These are phyloP conservation scores for Phytopythium chamaehyphon DNA, from an alignment of 352 stramenopile genomes.

Conservation along the genomic window DNA sequence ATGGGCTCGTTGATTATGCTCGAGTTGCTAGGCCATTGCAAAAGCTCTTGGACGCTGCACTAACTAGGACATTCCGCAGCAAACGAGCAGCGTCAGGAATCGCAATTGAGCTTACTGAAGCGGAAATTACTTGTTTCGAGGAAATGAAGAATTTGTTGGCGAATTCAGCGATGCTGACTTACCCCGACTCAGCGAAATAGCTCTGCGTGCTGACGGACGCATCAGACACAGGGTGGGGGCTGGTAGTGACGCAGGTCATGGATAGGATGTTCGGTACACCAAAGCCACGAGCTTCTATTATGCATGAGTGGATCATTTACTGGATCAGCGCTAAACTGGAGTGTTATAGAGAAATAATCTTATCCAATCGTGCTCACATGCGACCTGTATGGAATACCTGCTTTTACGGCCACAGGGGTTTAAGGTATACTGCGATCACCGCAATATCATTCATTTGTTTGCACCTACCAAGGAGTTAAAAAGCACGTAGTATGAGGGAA, in stretches of 20 bases:
- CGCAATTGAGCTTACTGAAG: neutral
- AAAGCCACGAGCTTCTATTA: slow-evolving; percentile 5
- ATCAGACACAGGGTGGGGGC: slow-evolving; percentile 6
- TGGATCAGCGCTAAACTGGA: slow-evolving; percentile 13
- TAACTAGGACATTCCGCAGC: neutral
- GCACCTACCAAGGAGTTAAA: slow-evolving; percentile 10
- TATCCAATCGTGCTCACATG: slow-evolving; percentile 18
- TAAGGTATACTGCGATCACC: slow-evolving; percentile 17
- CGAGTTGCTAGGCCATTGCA: slow-evolving; percentile 10
- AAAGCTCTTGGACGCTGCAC: slow-evolving; percentile 3
- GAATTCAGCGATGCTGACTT: slow-evolving; percentile 2
- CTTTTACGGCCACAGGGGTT: slow-evolving; percentile 14
- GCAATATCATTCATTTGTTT: slow-evolving; percentile 12
- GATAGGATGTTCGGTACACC: neutral
- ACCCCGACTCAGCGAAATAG: neutral
- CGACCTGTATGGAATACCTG: slow-evolving; percentile 15
- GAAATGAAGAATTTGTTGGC: slow-evolving; percentile 1
- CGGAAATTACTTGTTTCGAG: slow-evolving; percentile 3
- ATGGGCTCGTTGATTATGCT: slow-evolving; percentile 12
- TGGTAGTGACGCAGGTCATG: slow-evolving; percentile 7
- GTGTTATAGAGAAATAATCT: slow-evolving; percentile 19
- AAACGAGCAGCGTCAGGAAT: slow-evolving; percentile 11
- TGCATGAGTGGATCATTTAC: slow-evolving; percentile 15
- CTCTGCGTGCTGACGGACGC: slow-evolving; percentile 5
- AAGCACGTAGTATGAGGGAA: too few species aligned